Conservation (phyloP, 306 rosid species). For the Dalbergia cultrata region DNA sequence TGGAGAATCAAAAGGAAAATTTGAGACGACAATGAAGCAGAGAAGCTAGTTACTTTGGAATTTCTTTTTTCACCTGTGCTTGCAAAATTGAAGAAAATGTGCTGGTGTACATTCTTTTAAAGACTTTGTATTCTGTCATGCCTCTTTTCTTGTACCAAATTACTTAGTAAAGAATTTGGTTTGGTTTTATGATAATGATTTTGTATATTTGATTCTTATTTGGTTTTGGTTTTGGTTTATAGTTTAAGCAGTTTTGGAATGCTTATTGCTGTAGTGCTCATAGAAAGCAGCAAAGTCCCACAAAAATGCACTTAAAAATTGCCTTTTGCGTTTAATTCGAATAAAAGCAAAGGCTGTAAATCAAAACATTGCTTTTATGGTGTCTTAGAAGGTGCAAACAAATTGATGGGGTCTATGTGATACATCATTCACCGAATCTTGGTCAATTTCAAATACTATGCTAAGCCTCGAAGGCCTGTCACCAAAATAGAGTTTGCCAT, state of each 20-base stretch:
- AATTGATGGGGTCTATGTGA: slow-evolving; percentile 3
- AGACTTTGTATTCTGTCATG: slow-evolving; percentile 30
- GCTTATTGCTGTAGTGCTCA: not conserved
- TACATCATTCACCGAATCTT: not conserved
- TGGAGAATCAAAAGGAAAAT: slow-evolving; percentile 33
- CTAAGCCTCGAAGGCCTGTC: not conserved
- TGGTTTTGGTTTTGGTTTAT: not conserved
- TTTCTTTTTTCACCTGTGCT: slow-evolving; percentile 37
- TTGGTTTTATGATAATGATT: slow-evolving; percentile 10
- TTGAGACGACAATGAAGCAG: slow-evolving; percentile 24
- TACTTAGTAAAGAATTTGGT: slow-evolving; percentile 23
- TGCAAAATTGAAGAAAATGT: slow-evolving; percentile 48
- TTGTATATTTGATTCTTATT: not conserved
- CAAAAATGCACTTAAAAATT: not conserved
- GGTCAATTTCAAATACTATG: not conserved
- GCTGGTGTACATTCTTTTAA: slow-evolving; percentile 57
- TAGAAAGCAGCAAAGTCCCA: not conserved
- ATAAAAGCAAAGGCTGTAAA: slow-evolving; percentile 14
- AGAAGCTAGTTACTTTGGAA: slow-evolving; percentile 30
- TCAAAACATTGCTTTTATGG: not conserved
- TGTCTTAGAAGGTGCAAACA: slow-evolving; percentile 16
- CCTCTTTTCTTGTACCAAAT: slow-evolving; percentile 22
- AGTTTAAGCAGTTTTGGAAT: not conserved
- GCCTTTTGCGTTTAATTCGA: not conserved
- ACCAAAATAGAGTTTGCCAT: not conserved